Base-by-base conservation (phyloP, 176 grass and related monocot genomes). In the Cenchrus fungigraminus region DNA sequence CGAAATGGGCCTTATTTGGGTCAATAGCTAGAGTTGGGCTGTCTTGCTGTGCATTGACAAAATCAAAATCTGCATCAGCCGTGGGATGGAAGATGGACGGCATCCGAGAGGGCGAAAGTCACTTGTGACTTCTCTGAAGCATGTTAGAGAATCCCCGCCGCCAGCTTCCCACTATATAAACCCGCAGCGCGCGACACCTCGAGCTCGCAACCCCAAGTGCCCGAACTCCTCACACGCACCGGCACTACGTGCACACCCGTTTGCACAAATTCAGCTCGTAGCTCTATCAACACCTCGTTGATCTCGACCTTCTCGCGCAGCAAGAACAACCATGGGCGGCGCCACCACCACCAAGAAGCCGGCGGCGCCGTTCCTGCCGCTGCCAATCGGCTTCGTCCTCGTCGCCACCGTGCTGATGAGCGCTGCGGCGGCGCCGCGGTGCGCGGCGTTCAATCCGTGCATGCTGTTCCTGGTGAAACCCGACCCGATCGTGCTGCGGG, bases 401-500 rank as follows among this genome's bases (percentile, higher is more conserved):
- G 16, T 45, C 71, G 25, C 3, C 22, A 50, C 2, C 9, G 65
- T 88, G 42, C 59, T 88, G 51, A 5, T 88, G 62, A 5, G 19
- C 49, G 49, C 4, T 2, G 29, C 53, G 44, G 37, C 59, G 44
- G 8, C 80, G 17, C 54, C 78, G 3, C 64, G 62, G 34, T 84
- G 86, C 53, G 88, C 79, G 7, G 89, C 89, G 59, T 46, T 74
- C 4, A 79, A 77, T 64, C 91, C 91, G 45, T 87, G 87, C 4
- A 80, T 84, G 83, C 87, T 98, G 65, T 93, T 92, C 85, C 73
- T 93, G 8, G 95, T 95, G 68, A 90, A 87, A 54, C 85, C 85
- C 16, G 81, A 95, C 37, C 91, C 89, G 42, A 73, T 98, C 29
- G 84, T 95, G 63, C 91, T 98, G 22, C 46, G 45, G 53, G 88